Conservation (phyloP, 805 yeast species). For the Wickerhamiella spandovensis region DNA sequence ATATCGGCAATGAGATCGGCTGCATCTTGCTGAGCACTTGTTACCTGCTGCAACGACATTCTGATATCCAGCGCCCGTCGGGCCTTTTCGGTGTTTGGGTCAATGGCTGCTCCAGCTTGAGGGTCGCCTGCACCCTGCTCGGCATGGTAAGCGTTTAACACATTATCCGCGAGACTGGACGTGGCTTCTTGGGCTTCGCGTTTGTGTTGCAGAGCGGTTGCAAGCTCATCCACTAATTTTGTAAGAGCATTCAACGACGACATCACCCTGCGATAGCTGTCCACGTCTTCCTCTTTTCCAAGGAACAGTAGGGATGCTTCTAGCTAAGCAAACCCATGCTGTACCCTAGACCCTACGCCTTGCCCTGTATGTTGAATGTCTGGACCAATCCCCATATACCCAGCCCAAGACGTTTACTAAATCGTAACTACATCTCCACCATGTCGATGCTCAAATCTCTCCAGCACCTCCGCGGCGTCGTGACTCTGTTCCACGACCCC, state of each 20-base stretch:
- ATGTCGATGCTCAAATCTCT: conserved; percentile 21
- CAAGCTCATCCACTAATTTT: conserved; percentile 20
- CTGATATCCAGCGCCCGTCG: conserved; percentile 8
- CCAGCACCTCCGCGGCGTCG: conserved; percentile 19
- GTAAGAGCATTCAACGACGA: conserved; percentile 11
- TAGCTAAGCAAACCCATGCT: neutral
- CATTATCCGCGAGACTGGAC: conserved; percentile 15
- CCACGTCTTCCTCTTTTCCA: no score
- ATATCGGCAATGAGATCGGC: conserved; percentile 11
- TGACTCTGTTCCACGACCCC: conserved; percentile 24
- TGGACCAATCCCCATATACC: neutral
- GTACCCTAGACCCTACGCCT: neutral
- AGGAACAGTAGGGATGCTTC: neutral
- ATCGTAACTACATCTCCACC: neutral
- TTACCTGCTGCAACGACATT: conserved; percentile 12
- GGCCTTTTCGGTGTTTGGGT: neutral
- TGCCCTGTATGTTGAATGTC: neutral
- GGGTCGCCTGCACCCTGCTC: conserved; percentile 3
- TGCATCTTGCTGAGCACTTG: conserved; percentile 14
- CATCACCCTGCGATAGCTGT: neutral
- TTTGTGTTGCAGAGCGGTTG: conserved; percentile 15
- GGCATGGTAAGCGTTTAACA: conserved; percentile 3
- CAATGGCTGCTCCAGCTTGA: neutral
- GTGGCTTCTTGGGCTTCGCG: conserved; percentile 14
- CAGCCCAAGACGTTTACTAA: neutral